phyloP scores from a whole-genome alignment of 2,329 filamentous ascomycete species.

The Neodidymelliopsis sp. region DNA sequence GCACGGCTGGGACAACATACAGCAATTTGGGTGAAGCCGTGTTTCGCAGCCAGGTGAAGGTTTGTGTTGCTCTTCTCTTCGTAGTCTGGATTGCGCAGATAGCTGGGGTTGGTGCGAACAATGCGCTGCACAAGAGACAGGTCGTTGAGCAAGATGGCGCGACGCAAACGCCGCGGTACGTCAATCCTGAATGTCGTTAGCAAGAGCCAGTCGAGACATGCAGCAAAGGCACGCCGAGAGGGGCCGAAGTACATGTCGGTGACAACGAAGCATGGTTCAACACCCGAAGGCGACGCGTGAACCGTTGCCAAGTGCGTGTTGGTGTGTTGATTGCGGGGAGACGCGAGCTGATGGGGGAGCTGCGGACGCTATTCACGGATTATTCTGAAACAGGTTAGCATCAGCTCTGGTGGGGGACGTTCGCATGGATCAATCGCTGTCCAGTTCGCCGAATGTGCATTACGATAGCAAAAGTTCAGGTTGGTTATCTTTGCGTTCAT shows the following conservation, averaged over 20 bases:
- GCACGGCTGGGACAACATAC: conserved; percentile 36
- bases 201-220: not conserved
- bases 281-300: conserved; percentile 10
- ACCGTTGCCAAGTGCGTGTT: conserved; percentile 10
- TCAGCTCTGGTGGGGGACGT: conserved; percentile 18
- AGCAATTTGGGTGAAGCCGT: conserved; percentile 74
- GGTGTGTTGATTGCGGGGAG: conserved; percentile 21
- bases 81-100: conserved; percentile 81
- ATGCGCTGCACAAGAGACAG: conserved; percentile 77
- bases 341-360: conserved; percentile 22
- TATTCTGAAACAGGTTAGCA: conserved; percentile 33
- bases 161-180: conserved; percentile 76
- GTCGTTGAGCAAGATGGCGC: conserved; percentile 81
- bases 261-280: conserved; percentile 32
- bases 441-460: conserved; percentile 3
- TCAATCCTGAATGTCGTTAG: conserved; percentile 68
- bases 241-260: conserved; percentile 32
- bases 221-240: not conserved
- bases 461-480: not conserved
- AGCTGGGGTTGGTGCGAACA: conserved; percentile 72
- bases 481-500: not conserved
- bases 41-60: conserved; percentile 78
- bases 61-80: conserved; percentile 81
- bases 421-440: conserved; percentile 19
- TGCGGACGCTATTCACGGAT: conserved; percentile 33